Percentiles rank a stretch among this genome's conserved stretches.
phyloP scores from a whole-genome alignment of 2,329 filamentous ascomycete species.

The Ceratocystis cacaofunesta region DNA sequence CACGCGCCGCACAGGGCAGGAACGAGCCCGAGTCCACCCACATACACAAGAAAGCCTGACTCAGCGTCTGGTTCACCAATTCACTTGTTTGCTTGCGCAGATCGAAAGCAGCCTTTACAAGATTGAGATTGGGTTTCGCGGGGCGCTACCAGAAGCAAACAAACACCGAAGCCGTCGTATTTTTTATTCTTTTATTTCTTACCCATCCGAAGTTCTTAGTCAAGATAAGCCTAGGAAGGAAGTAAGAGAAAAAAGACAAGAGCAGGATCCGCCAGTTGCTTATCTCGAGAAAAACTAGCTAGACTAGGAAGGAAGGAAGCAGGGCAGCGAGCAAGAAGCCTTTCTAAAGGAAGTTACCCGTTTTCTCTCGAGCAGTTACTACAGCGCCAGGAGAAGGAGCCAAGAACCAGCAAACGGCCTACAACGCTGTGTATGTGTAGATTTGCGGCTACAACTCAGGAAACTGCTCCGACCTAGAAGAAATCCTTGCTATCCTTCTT shows the following conservation, averaged over 20 bases:
- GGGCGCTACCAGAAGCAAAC: neutral
- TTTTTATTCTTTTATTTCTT: neutral
- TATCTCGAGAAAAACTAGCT: neutral
- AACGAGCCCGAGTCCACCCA: neutral
- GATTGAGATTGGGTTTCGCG: neutral
- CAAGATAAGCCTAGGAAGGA: neutral
- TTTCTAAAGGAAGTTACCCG: neutral
- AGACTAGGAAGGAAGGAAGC: neutral
- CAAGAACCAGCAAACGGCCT: neutral
- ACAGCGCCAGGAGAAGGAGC: neutral
- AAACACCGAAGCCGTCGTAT: neutral
- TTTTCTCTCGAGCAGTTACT: neutral
- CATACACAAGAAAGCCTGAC: neutral
- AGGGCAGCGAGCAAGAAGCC: neutral
- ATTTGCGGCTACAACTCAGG: neutral
- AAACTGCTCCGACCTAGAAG: neutral
- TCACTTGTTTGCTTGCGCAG: neutral
- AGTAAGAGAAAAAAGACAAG: neutral
- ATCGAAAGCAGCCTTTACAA: neutral
- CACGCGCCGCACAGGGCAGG: conserved; percentile 1
- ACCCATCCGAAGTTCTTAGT: neutral
- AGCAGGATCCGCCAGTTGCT: neutral
- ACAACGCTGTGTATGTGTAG: neutral
- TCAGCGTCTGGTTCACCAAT: neutral
- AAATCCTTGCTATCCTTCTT: conserved; percentile 1